phyloP scores from a whole-genome alignment of 306 rosid species.

The Vigna angularis region DNA sequence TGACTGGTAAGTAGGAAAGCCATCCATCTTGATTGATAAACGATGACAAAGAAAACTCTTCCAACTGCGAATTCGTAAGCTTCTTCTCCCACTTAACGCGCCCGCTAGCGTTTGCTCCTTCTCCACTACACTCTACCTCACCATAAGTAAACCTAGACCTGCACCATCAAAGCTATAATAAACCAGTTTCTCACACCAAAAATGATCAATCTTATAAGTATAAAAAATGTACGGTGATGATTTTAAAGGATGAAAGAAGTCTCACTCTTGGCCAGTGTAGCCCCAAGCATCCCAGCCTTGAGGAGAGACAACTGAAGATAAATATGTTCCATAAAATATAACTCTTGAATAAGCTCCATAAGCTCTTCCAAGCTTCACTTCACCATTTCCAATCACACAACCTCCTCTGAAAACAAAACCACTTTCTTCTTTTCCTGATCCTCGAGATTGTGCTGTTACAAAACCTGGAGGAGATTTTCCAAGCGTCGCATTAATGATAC shows the following conservation, averaged over 20 bases:
- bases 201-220: too few relatives aligned
- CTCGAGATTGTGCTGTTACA: constrained; percentile 52
- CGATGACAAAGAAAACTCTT: not conserved
- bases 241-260: not conserved
- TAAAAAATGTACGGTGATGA: too few relatives aligned
- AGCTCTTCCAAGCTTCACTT: constrained; percentile 32
- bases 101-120: not conserved
- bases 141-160: not conserved
- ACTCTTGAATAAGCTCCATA: constrained; percentile 34
- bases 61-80: not conserved
- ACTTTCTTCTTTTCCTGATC: not conserved
- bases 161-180: not conserved
- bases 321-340: constrained; percentile 21
- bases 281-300: constrained; percentile 55
- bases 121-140: not conserved
- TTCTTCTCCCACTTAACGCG: not conserved
- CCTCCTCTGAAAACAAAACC: constrained; percentile 58
- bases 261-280: constrained; percentile 46
- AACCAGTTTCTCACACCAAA: too few relatives aligned
- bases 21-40: not conserved
- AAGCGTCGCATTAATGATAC: constrained; percentile 38
- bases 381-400: not conserved
- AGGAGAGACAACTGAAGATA: constrained; percentile 37
- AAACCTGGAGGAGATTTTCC: not conserved
- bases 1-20: not conserved